Evolutionary conservation across 176 grass and related monocot species (phyloP), one percentile per base, ranked within the genome.

Genomic region (Oryza punctata): DNA sequence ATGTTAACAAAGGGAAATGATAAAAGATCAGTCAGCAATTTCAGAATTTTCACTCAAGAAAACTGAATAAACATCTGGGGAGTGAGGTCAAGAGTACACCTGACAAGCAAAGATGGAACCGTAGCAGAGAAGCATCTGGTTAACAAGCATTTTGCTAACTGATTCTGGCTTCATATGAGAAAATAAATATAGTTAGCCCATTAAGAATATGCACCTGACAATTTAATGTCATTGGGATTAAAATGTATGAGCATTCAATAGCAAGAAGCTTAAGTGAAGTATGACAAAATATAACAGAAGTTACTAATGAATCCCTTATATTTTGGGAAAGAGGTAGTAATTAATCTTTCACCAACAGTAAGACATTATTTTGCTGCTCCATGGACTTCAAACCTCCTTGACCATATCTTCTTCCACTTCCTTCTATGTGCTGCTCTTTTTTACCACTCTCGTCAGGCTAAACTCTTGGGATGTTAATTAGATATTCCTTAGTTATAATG

Each of bases 81-180:
- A 50, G 16, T 7, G 41, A 63, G 70, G 52, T 75, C 61, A 77
- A 77, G 70, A 77, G 52, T 44, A 63, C 68, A 97, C 95, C 95
- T 98, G 96, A 77, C 80, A 91, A 86, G 96, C 91, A 87, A 95
- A 93, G 76, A 98, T 90, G 64, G 88, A 93, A 75, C 95, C 95
- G 87, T 91, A 97, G 85, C 90, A 93, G 23, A 91, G 84, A 75
- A 97, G 95, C 92, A 94, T 94, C 86, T 97, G 92, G 78, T 97
- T 94, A 80, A 93, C 88, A 38, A 97, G 87, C 90, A 97, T 88
- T 88, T 88, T 97, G 90, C 72, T 88, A 70, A 97, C 82, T 14
- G 92, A 88, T 86, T 94, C 92, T 70, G 95, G 89, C 95, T 97
- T 81, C 82, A 93, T 76, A 82, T 81, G 65, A 79, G 66, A 85